Percentiles rank a stretch among this genome's conserved stretches.
Evolutionary conservation across 257 asterid genomes (phyloP).

Genomic region (Nicotiana benthamiana): DNA sequence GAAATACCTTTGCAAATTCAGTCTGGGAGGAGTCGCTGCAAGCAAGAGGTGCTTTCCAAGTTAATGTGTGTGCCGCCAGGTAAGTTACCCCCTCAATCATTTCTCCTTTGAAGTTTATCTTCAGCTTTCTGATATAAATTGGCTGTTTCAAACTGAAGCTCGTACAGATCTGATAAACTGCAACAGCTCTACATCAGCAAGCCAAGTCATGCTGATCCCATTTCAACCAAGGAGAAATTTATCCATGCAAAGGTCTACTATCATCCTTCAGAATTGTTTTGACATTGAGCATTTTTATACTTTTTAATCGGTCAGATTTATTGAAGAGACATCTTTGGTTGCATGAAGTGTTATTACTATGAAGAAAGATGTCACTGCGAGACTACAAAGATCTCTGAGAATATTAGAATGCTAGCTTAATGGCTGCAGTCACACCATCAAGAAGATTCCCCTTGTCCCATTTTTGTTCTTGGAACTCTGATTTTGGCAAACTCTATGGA

Average conservation of each 20-base stretch:
- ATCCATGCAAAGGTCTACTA: constrained; percentile 80
- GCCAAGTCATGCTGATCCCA: constrained; percentile 73
- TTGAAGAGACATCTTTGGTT: constrained; percentile 1
- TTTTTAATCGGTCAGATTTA: background rate
- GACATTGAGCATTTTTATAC: background rate
- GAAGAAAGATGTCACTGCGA: background rate
- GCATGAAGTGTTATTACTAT: background rate
- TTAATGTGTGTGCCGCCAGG: constrained; percentile 64
- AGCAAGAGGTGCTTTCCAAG: constrained; percentile 59
- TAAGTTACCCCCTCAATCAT: constrained; percentile 24
- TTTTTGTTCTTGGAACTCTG: background rate
- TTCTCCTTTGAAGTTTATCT: background rate
- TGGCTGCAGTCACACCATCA: background rate
- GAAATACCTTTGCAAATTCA: constrained; percentile 80
- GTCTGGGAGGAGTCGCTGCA: constrained; percentile 93
- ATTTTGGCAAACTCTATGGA: background rate
- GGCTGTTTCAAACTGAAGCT: constrained; percentile 43
- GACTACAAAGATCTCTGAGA: background rate
- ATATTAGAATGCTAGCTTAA: background rate
- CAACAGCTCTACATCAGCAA: constrained; percentile 57
- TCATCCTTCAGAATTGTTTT: background rate
- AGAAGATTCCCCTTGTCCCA: background rate
- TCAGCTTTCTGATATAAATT: constrained; percentile 13
- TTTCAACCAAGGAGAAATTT: constrained; percentile 81
- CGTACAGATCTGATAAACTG: constrained; percentile 54